Conservation (phyloP, 208 protist species). For the Trypanosoma avium region DNA sequence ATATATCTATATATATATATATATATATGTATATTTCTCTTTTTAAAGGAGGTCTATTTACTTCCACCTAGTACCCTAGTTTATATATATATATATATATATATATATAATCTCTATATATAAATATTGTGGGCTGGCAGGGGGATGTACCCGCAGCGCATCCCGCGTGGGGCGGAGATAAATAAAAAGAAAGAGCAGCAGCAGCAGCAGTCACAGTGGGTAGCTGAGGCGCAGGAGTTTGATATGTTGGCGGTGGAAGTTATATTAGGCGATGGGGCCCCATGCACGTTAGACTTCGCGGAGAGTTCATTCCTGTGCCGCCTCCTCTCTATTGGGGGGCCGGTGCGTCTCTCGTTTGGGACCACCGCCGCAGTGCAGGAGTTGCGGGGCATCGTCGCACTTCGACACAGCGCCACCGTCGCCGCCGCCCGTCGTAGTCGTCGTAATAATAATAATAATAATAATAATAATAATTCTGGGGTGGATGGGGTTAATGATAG, state of each 20-base stretch:
- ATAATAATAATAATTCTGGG: too few species aligned
- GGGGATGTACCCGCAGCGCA: too few species aligned
- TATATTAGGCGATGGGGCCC: conserved; percentile 26
- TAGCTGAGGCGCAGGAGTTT: conserved; percentile 20
- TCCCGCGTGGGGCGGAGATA: too few species aligned
- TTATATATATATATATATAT: too few species aligned
- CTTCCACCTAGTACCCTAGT: too few species aligned
- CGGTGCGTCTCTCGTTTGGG: conserved; percentile 23
- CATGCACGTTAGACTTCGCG: conserved; percentile 17
- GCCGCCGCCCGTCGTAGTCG: not conserved
- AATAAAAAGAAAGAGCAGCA: too few species aligned
- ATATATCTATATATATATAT: too few species aligned
- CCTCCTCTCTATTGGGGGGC: conserved; percentile 6
- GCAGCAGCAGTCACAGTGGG: not conserved
- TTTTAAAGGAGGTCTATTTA: too few species aligned
- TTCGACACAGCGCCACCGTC: not conserved
- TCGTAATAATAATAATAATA: not conserved
- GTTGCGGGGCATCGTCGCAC: conserved; percentile 14
- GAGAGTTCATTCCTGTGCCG: conserved; percentile 25
- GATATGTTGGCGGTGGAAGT: conserved; percentile 28
- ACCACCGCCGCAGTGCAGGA: conserved; percentile 11
- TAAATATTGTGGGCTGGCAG: too few species aligned
- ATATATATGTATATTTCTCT: too few species aligned
- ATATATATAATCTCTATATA: too few species aligned
- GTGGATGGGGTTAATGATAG: too few species aligned